Percentiles rank a stretch among this genome's conserved stretches.
Conservation (phyloP, 208 protist species). For the Endotrypanum monterogeii region DNA sequence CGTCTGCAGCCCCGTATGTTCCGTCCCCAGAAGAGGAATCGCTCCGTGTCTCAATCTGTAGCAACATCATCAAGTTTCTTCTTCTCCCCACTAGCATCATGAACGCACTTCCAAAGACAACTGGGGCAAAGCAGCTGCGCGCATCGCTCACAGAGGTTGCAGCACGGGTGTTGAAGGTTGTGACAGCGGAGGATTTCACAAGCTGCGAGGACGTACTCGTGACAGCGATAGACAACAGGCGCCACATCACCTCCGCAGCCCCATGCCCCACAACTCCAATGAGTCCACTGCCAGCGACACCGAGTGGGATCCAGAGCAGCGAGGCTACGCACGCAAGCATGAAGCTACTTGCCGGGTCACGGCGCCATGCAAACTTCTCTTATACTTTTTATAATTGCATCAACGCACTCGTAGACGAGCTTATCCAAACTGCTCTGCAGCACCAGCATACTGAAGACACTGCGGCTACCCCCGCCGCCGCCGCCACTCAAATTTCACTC, state of each 20-base stretch:
- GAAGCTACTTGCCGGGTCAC: conserved; percentile 6
- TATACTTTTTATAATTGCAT: conserved; percentile 67
- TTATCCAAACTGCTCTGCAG: conserved; percentile 58
- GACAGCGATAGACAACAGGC: neutral
- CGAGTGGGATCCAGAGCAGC: neutral
- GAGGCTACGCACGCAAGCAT: neutral
- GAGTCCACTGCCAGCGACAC: neutral
- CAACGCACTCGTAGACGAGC: conserved; percentile 47
- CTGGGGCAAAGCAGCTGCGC: conserved; percentile 42
- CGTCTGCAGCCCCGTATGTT: conserved; percentile 30
- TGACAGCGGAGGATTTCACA: conserved; percentile 38
- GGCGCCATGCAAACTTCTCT: conserved; percentile 48
- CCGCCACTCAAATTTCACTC: neutral
- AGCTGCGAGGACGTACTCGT: conserved; percentile 11
- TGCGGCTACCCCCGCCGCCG: neutral
- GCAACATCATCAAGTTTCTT: conserved; percentile 85
- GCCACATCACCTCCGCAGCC: neutral
- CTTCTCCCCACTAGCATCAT: conserved; percentile 78
- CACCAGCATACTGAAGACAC: conserved; percentile 1
- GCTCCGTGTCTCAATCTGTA: conserved; percentile 56
- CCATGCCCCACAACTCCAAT: neutral
- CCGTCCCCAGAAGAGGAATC: conserved; percentile 70
- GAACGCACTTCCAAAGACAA: conserved; percentile 31
- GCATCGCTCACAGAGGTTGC: conserved; percentile 34
- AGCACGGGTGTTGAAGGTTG: conserved; percentile 39